phyloP scores from a whole-genome alignment of 1,139 yeast species.

The Hanseniaspora uvarum region DNA sequence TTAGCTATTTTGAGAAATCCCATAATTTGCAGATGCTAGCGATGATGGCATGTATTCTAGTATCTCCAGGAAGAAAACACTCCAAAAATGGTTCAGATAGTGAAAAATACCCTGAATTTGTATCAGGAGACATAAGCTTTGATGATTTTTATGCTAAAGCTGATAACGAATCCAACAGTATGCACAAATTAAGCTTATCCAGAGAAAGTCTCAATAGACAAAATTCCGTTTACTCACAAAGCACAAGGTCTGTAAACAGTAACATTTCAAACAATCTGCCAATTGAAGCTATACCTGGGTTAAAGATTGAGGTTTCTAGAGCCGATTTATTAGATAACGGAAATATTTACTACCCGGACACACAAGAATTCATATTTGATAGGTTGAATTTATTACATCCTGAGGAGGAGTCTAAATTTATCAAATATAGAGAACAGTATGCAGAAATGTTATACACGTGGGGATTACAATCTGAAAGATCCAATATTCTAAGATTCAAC shows the following conservation, averaged over 20 bases:
- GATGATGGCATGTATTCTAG: constrained; percentile 62
- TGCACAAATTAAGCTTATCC: neutral
- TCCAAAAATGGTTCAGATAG: neutral
- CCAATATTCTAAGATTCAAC: constrained; percentile 70
- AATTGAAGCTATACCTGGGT: constrained; percentile 31
- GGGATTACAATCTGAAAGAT: constrained; percentile 70
- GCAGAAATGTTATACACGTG: constrained; percentile 72
- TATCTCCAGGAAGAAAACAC: constrained; percentile 22
- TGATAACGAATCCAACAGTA: neutral
- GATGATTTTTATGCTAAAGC: neutral
- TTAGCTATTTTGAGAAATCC: constrained; percentile 52
- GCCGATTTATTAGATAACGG: constrained; percentile 43
- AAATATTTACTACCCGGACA: constrained; percentile 7
- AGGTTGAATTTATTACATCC: constrained; percentile 37
- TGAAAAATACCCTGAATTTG: neutral
- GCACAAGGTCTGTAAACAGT: neutral
- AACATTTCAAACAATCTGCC: neutral
- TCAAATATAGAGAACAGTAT: constrained; percentile 55
- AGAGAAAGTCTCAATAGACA: constrained; percentile 14
- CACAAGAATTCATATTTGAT: constrained; percentile 39
- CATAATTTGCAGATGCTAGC: constrained; percentile 85
- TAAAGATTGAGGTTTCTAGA: constrained; percentile 47
- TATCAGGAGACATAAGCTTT: neutral
- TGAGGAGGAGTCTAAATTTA: constrained; percentile 39
- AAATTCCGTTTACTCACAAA: neutral